Percentiles rank a stretch among this genome's conserved stretches.
phyloP scores from a whole-genome alignment of 345 rosid species.

The Ricinus communis region DNA sequence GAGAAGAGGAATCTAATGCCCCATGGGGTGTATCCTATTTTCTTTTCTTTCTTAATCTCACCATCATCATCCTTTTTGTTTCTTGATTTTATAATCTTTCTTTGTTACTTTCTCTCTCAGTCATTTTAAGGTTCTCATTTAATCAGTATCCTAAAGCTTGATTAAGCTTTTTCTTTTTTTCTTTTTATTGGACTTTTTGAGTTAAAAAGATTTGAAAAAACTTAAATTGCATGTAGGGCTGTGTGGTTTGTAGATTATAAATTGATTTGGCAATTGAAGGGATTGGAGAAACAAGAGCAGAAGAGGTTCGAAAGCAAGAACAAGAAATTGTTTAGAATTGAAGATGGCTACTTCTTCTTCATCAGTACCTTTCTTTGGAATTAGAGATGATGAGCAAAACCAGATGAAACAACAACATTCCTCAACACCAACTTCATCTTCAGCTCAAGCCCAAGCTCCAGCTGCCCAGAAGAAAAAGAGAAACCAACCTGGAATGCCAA shows the following conservation, averaged over 20 bases:
- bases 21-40: slow-evolving; percentile 29
- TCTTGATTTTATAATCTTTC: not conserved
- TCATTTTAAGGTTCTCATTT: slow-evolving; percentile 12
- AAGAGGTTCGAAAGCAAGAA: not conserved
- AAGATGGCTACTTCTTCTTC: slow-evolving; percentile 68
- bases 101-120: slow-evolving; percentile 8
- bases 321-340: not conserved
- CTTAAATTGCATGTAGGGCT: slow-evolving; percentile 32
- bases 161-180: too few species aligned
- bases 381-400: slow-evolving; percentile 58
- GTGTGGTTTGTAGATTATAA: slow-evolving; percentile 23
- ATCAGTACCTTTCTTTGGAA: slow-evolving; percentile 59
- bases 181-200: slow-evolving; percentile 13
- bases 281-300: slow-evolving; percentile 1
- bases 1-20: slow-evolving; percentile 21
- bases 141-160: too few species aligned
- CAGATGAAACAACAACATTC: slow-evolving; percentile 51
- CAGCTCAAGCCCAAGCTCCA: slow-evolving; percentile 40
- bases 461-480: slow-evolving; percentile 65
- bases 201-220: slow-evolving; percentile 13
- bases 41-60: slow-evolving; percentile 2
- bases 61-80: not conserved
- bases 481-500: slow-evolving; percentile 80
- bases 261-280: slow-evolving; percentile 9
- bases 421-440: slow-evolving; percentile 43